Base-by-base conservation (phyloP, 208 protist species). In the Leishmania tropica region DNA sequence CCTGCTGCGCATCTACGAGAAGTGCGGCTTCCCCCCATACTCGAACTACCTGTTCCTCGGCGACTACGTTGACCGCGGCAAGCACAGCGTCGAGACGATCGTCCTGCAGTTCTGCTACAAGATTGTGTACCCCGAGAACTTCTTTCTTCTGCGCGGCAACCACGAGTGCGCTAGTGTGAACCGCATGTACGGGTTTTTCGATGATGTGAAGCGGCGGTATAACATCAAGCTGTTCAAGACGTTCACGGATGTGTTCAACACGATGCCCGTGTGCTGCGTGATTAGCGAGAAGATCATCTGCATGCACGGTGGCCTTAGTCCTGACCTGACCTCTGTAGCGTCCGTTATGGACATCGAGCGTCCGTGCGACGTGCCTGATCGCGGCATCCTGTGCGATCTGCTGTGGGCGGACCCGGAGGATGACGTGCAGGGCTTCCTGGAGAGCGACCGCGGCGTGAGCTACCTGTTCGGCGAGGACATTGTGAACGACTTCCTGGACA, bases 251-350 rank as follows among this genome's bases (percentile, higher is more conserved):
- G 99, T 98, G 65, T 99, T 99, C 90, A 99, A 99, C 90, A 99
- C 98, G 86, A 93, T 99, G 81, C 99, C 99, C n/a, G 94, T 99
- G 67, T 99, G 98, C 48, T 99, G 99, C 6, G 89, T 99, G 54
- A 98, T 99, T 54, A 99, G 99, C 76, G 99, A 99, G 79, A 99
- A 99, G 87, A 99, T 99, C 78, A 99, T 99, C 79, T 99, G 99
- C 88, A 99, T 99, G 90, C 99, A 99, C 83, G 99, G 99, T 62
- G 99, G 99, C 42, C 94, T 99, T 51, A 99, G 96, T 19, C 99
- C 99, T 21, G 97, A 99, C 75, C 87, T 99, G 2, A 94, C 98
- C n/a, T n/a, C n/a, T n/a, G n/a, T n/a, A n/a, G n/a, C n/a, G n/a
- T n/a, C n/a, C n/a, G n/a, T n/a, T n/a, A n/a, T n/a, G n/a, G n/a